Conservation (phyloP, 202 grass and related monocot genomes). For the Zizania palustris region DNA sequence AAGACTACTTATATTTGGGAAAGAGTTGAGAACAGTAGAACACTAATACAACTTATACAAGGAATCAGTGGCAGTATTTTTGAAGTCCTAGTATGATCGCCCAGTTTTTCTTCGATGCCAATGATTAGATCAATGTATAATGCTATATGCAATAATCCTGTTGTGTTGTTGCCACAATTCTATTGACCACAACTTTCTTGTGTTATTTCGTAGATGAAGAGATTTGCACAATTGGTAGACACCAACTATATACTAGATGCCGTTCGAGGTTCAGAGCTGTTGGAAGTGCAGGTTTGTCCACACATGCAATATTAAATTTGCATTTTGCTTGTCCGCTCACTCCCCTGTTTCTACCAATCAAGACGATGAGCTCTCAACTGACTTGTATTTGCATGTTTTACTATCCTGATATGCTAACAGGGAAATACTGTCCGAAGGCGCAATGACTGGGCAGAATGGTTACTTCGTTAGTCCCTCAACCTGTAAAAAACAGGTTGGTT, state of each 20-base stretch:
- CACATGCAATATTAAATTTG: not conserved
- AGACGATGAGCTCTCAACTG: not conserved
- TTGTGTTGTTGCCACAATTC: not conserved
- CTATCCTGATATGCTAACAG: slow-evolving; percentile 23
- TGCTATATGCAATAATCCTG: not conserved
- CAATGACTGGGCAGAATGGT: slow-evolving; percentile 68
- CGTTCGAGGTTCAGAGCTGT: slow-evolving; percentile 45
- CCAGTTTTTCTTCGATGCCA: slow-evolving; percentile 1
- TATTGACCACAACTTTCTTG: slow-evolving; percentile 13
- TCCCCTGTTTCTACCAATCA: not conserved
- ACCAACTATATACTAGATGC: slow-evolving; percentile 55
- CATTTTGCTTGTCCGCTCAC: not conserved
- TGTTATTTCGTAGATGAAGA: slow-evolving; percentile 37
- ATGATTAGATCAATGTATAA: not conserved
- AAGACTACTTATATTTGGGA: no score
- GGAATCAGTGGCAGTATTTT: not conserved
- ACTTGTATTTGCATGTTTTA: slow-evolving; percentile 19
- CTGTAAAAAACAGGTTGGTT: slow-evolving; percentile 41
- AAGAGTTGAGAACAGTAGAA: no score
- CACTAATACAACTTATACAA: no score
- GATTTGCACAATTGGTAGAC: slow-evolving; percentile 42
- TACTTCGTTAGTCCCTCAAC: slow-evolving; percentile 36
- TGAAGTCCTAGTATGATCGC: not conserved
- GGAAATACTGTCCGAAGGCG: slow-evolving; percentile 63
- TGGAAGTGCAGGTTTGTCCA: slow-evolving; percentile 51